Conservation (phyloP, 352 stramenopile species). For the Thalassiosira oceanica region DNA sequence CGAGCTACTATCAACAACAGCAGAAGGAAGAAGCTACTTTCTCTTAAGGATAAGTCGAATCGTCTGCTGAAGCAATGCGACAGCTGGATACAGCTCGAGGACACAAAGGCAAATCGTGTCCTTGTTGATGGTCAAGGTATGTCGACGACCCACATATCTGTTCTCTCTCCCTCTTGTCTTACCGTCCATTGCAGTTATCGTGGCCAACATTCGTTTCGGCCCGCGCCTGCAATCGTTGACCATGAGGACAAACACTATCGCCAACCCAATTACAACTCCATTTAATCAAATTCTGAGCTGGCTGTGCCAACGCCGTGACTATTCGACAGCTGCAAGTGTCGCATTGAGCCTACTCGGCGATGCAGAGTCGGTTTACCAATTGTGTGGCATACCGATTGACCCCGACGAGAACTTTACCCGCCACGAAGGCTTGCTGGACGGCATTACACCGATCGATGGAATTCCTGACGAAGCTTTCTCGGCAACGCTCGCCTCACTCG, state of each 20-base stretch:
- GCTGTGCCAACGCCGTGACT: constrained; percentile 67
- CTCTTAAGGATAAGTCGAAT: constrained; percentile 60
- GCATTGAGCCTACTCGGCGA: constrained; percentile 70
- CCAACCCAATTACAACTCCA: constrained; percentile 56
- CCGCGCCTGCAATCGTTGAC: constrained; percentile 32
- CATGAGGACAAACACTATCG: constrained; percentile 52
- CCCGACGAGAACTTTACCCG: constrained; percentile 46
- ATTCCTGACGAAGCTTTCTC: constrained; percentile 8
- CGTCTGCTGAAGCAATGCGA: constrained; percentile 63
- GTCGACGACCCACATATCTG: neutral
- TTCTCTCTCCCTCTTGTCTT: neutral
- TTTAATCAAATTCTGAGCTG: constrained; percentile 75
- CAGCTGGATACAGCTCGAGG: constrained; percentile 68
- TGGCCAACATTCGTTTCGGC: constrained; percentile 25
- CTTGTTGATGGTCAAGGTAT: constrained; percentile 56
- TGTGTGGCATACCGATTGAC: constrained; percentile 51
- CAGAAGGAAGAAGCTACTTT: constrained; percentile 27
- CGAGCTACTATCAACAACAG: constrained; percentile 7
- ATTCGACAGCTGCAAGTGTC: constrained; percentile 72
- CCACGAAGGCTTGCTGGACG: constrained; percentile 69
- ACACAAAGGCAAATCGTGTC: constrained; percentile 41
- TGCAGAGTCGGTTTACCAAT: constrained; percentile 56
- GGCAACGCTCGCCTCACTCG: constrained; percentile 50
- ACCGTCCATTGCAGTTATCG: constrained; percentile 21
- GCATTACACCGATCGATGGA: constrained; percentile 56